Base-by-base conservation (phyloP, 169 alveolate genomes). In the Eimeria brunetti region DNA sequence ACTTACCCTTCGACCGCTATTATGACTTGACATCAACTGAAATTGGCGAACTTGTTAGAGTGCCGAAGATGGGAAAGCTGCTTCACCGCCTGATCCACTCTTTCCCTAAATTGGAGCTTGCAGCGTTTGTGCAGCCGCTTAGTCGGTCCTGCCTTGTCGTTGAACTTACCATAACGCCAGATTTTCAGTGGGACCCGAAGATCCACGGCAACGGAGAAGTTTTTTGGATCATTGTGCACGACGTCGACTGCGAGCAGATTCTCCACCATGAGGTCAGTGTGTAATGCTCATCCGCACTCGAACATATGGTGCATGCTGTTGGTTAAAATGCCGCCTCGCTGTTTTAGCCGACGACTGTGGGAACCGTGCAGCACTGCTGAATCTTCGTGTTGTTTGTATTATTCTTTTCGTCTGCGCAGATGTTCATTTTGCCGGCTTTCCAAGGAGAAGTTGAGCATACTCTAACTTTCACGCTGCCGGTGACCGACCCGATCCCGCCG, bases 141-240 rank as follows among this genome's bases (percentile, higher is more conserved):
- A 99, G 99, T 33, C 98, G 99, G 76, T 97, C 99, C 60, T 97
- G 99, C 84, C 97, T 99, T 18, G 98, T 97, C 91, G 98, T 99
- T 33, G 99, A 98, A 94, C 97, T 98, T 86, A 98, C 98, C 73
- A 91, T 98, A 75, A 98, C 98, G 6, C 99, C 99, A 0, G 99
- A 98, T 96, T 99, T 99, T 97, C 97, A 97, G 96, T 99, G 99
- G 99, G 99, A 99, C 85, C 94, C 96, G 44, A 96, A 97, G 91
- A 91, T 99, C 88, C 99, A 99, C 96, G 99, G 99, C 38, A 96
- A 96, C 91, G 98, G 99, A 36, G 99, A 99, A 95, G 97, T 99
- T 56, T 99, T 99, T 94, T 99, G 99, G 99, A 97, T 99, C 22
- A 95, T 99, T 30, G 99, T 99, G 1, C 99, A 99, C 97, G 99